Evolutionary conservation across 768 basidiomycete genomes (phyloP).

Genomic region (Lenzites betulinus): DNA sequence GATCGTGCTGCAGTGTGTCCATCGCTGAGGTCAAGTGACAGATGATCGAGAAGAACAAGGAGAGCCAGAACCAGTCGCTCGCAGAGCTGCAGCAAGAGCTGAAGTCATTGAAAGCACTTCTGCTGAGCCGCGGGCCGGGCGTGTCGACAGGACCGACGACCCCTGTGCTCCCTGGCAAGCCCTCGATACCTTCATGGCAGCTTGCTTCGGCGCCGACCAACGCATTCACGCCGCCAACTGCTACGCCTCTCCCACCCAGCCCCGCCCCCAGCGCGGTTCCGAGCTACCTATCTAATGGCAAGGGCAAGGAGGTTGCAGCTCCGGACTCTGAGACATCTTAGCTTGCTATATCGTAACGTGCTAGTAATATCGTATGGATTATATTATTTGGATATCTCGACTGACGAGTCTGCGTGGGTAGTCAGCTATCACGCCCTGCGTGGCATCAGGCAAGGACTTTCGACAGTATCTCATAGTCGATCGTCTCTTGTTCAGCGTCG

Average conservation of each 20-base stretch:
- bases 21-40: constrained; percentile 35
- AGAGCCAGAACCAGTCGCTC: constrained; percentile 79
- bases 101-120: constrained; percentile 88
- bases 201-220: constrained; percentile 45
- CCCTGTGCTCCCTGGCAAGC: constrained; percentile 55
- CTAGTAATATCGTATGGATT: neutral
- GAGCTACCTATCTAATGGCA: constrained; percentile 43
- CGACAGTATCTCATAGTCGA: constrained; percentile 45
- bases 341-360: neutral
- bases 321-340: constrained; percentile 9
- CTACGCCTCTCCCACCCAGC: constrained; percentile 18
- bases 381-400: neutral
- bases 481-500: constrained; percentile 19
- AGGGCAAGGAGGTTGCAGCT: constrained; percentile 57
- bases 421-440: no score
- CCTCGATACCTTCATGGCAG: constrained; percentile 92
- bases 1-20: neutral
- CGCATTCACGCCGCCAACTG: constrained; percentile 9
- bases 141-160: constrained; percentile 50
- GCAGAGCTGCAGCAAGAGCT: constrained; percentile 90
- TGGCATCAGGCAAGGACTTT: constrained; percentile 17
- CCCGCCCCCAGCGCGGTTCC: constrained; percentile 20
- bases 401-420: no score
- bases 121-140: constrained; percentile 70
- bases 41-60: constrained; percentile 96